Base-by-base conservation (phyloP, 108 stramenopile genomes). In the Skeletonema costatum region DNA sequence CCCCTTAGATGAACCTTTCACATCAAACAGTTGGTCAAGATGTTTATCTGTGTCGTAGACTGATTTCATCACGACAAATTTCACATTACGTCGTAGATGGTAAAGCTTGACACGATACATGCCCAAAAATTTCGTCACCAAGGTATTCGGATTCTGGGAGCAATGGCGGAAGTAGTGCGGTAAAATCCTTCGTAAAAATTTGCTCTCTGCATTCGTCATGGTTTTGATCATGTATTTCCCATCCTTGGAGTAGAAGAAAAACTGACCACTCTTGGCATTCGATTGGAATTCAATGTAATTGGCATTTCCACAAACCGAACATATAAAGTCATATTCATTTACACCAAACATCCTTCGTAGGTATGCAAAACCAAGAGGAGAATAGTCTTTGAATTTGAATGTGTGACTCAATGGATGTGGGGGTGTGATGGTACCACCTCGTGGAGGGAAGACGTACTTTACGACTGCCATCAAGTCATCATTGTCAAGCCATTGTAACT, bases 371-470 rank as follows among this genome's bases (percentile, higher is more conserved):
- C 94, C 93, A 19, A 91, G 70, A 11, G 95, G 98, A 35, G 93
- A 86, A 62, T 98, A 99, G 61, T 97, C 97, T 73, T 99, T 99
- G 92, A 99, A 99, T 78, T 99, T 98, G 92, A 99, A 99, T n/a
- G 97, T 97, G 81, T 98, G 95, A 12, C 85, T 85, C 50, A 99
- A 88, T 59, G 94, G 85, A 83, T 98, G 98, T 14, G 98, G 95
- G 32, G 98, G 98, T 17, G 98, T 98, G 4, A 78, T 89, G n/a
- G 87, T 70, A 2, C 87, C 83, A 39, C 98, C 98, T 71, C 88
- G 64, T 39, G 98, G 89, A 44, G 89, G 90, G 76, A 99, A 98
- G 42, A 89, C 86, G 76, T 97, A 96, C 74, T 98, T 98, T 72
- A 96, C 95, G 21, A 90, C 87, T 9, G 81, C 86, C 87, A 93